A percentile compares a stretch with the other conserved stretches of the same genome.
Conservation (phyloP, 495 filamentous ascomycete genomes). For the Evernia prunastri region DNA sequence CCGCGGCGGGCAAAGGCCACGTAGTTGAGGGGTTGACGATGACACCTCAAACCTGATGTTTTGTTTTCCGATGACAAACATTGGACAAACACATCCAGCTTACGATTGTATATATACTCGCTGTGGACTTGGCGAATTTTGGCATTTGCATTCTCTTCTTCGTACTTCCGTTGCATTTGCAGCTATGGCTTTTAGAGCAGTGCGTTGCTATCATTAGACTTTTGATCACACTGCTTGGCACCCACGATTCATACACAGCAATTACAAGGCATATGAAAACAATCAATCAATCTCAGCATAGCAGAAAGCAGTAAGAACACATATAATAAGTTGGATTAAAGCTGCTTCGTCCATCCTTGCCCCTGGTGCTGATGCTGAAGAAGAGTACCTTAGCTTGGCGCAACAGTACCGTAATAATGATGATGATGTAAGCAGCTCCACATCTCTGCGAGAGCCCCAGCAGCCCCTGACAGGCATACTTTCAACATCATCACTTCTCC, state of each 20-base stretch:
- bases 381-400: too few species aligned
- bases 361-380: too few species aligned
- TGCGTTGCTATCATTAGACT: neutral
- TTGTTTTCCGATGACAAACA: neutral
- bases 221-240: neutral
- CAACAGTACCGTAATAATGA: too few species aligned
- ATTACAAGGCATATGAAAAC: neutral
- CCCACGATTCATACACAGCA: neutral
- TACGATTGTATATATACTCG: slow-evolving; percentile 11
- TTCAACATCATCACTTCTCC: neutral
- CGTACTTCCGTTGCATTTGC: slow-evolving; percentile 6
- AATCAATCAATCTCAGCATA: neutral
- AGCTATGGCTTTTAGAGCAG: slow-evolving; percentile 10
- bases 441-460: neutral
- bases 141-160: neutral
- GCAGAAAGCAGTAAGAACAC: neutral
- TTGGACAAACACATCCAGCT: too few species aligned
- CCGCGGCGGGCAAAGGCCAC: slow-evolving; percentile 27
- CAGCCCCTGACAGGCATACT: neutral
- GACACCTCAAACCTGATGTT: slow-evolving; percentile 12
- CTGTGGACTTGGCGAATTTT: neutral
- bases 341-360: too few species aligned
- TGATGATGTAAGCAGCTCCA: slow-evolving; percentile 2
- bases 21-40: slow-evolving; percentile 16
- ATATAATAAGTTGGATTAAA: too few species aligned